Conservation (phyloP, 2,329 filamentous ascomycete species). For the Laburnicola sp. region DNA sequence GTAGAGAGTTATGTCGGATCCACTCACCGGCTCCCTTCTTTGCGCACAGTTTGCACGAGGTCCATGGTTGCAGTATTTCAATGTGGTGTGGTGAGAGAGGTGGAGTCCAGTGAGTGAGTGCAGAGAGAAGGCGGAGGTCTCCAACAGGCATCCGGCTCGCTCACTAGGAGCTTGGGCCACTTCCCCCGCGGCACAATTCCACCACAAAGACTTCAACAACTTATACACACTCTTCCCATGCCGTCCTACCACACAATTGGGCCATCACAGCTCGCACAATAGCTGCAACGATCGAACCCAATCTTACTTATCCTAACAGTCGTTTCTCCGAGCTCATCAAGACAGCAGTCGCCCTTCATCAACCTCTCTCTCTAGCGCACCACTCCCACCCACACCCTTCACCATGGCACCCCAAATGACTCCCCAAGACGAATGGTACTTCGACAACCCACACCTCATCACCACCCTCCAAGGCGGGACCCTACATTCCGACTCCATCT, state of each 20-base stretch:
- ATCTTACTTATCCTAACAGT: no score
- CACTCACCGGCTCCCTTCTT: conserved; percentile 73
- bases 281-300: no score
- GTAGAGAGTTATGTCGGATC: background rate
- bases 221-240: conserved; percentile 7
- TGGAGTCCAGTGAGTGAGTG: conserved; percentile 3
- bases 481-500: conserved; percentile 46
- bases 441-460: conserved; percentile 27
- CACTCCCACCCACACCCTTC: conserved; percentile 3
- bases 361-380: background rate
- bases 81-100: conserved; percentile 14
- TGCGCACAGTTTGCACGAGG: conserved; percentile 87
- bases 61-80: conserved; percentile 66
- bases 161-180: conserved; percentile 10
- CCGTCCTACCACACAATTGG: background rate
- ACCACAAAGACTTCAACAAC: background rate
- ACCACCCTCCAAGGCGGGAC: conserved; percentile 24
- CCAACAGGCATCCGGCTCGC: background rate
- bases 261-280: no score
- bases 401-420: conserved; percentile 33
- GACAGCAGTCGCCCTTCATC: no score
- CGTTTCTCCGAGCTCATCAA: no score
- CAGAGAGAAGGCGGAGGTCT: conserved; percentile 14
- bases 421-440: conserved; percentile 40
- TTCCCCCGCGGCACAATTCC: conserved; percentile 6